Conservation (phyloP, 108 stramenopile genomes). For the Stephanodiscus minutulus region DNA sequence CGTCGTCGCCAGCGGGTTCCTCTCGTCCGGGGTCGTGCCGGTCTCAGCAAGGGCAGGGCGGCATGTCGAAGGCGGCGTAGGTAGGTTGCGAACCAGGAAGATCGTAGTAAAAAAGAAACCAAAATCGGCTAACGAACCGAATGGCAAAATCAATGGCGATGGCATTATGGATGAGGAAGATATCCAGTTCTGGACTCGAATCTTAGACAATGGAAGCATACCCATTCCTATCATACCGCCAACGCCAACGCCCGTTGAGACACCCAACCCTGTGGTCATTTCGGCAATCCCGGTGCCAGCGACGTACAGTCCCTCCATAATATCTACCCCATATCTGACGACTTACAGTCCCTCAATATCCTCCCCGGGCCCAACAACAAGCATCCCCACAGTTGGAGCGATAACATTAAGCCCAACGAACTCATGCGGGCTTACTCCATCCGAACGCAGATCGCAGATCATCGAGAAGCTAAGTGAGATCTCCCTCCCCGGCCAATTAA, state of each 20-base stretch:
- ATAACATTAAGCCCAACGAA: slow-evolving; percentile 6
- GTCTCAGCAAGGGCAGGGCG: no score
- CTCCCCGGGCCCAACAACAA: neutral
- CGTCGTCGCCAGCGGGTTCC: no score
- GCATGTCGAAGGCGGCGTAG: no score
- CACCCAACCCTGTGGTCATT: neutral
- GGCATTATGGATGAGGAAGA: slow-evolving; percentile 13
- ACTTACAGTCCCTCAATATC: neutral
- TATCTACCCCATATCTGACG: neutral
- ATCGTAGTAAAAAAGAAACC: no score
- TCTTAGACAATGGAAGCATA: slow-evolving; percentile 2
- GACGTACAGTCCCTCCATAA: neutral
- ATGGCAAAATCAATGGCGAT: neutral
- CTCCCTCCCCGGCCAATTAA: neutral
- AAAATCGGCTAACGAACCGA: no score
- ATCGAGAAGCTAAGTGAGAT: slow-evolving; percentile 9
- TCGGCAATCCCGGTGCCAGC: no score
- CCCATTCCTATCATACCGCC: neutral
- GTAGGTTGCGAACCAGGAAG: no score
- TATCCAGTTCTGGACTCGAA: slow-evolving; percentile 24
- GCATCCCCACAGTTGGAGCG: neutral
- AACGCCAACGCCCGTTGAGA: neutral
- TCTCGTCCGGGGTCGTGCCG: no score
- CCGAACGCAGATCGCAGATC: slow-evolving; percentile 14
- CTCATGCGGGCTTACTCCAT: slow-evolving; percentile 23